phyloP scores from a whole-genome alignment of 768 basidiomycete genomes.

The Boletellus emodensis region DNA sequence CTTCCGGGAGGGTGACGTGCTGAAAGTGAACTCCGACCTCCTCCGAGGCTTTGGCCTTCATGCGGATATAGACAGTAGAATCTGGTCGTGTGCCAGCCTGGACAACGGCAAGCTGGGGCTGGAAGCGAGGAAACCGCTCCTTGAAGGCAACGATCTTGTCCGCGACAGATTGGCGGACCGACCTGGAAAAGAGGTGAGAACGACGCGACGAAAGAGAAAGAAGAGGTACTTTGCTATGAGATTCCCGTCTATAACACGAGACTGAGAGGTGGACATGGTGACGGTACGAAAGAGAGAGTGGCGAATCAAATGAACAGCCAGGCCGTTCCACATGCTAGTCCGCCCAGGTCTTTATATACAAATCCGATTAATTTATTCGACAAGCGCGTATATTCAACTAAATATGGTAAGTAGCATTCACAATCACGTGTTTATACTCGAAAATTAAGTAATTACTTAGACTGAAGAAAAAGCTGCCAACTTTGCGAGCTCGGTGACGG shows the following conservation, averaged over 20 bases:
- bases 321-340: slow-evolving; percentile 2
- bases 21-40: slow-evolving; percentile 88
- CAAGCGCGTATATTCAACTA: not conserved
- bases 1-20: slow-evolving; percentile 70
- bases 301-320: not conserved
- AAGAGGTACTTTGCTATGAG: slow-evolving; percentile 72
- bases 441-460: slow-evolving; percentile 1
- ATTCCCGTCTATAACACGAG: slow-evolving; percentile 77
- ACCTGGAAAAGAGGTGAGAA: slow-evolving; percentile 42
- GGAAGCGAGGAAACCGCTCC: slow-evolving; percentile 77
- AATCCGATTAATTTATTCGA: not conserved
- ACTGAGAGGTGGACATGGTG: slow-evolving; percentile 40
- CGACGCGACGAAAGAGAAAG: slow-evolving; percentile 6
- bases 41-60: slow-evolving; percentile 95
- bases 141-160: slow-evolving; percentile 61
- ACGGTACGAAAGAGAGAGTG: slow-evolving; percentile 20
- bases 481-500: not conserved
- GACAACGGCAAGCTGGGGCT: slow-evolving; percentile 85
- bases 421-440: slow-evolving; percentile 22
- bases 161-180: slow-evolving; percentile 75
- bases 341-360: slow-evolving; percentile 2
- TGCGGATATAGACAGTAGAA: slow-evolving; percentile 89
- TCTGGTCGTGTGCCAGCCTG: slow-evolving; percentile 93
- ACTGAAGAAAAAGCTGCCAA: not conserved
- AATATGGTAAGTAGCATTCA: not conserved